These are phyloP conservation scores for Psilocybe subaeruginosa DNA, from an alignment of 768 basidiomycete genomes.

Conservation along the genomic window DNA sequence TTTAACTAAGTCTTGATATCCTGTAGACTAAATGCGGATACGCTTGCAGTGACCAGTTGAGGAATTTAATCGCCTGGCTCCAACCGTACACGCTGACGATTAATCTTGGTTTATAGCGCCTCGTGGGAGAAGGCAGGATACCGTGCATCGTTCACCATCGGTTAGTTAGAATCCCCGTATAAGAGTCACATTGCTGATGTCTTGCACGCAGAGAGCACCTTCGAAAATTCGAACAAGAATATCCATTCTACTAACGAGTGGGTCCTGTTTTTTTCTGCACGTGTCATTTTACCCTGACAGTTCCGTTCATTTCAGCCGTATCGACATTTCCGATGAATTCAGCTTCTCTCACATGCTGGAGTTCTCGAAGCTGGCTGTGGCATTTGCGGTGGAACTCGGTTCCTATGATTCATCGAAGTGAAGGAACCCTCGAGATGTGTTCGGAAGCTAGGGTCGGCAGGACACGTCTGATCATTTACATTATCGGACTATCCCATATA, in stretches of 20 bases:
- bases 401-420: slow-evolving; percentile 40
- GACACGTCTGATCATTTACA: background rate
- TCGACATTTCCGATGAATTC: slow-evolving; percentile 87
- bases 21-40: slow-evolving; percentile 86
- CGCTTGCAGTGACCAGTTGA: slow-evolving; percentile 91
- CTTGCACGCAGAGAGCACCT: slow-evolving; percentile 57
- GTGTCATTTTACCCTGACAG: slow-evolving; percentile 16
- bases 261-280: slow-evolving; percentile 29
- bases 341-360: slow-evolving; percentile 89
- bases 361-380: slow-evolving; percentile 84
- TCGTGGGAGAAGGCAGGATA: slow-evolving; percentile 89
- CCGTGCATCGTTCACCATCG: slow-evolving; percentile 82
- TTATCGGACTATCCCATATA: slow-evolving; percentile 1
- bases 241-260: slow-evolving; percentile 86
- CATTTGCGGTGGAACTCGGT: slow-evolving; percentile 78
- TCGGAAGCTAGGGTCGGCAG: background rate
- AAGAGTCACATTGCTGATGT: slow-evolving; percentile 9
- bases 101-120: slow-evolving; percentile 44
- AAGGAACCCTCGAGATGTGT: background rate
- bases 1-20: slow-evolving; percentile 13
- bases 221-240: slow-evolving; percentile 78
- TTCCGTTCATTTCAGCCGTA: slow-evolving; percentile 55
- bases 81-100: slow-evolving; percentile 30
- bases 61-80: slow-evolving; percentile 27
- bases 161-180: slow-evolving; percentile 39